Conservation (phyloP, 208 protist genomes). For the Leishmania guyanensis region DNA sequence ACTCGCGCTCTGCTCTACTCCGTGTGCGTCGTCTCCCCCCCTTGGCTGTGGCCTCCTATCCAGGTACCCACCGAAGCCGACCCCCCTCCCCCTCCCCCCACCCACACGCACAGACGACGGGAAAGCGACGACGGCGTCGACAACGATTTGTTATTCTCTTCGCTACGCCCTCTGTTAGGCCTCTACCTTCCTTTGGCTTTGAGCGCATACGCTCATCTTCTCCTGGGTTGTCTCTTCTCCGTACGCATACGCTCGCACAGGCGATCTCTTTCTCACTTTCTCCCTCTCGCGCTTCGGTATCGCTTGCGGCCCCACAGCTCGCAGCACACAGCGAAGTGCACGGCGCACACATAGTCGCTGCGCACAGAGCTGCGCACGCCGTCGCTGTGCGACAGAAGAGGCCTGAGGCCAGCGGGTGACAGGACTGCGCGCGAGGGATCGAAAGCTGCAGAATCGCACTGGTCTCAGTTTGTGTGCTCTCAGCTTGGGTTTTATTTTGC, state of each 20-base stretch:
- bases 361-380: not conserved
- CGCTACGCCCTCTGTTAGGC: not conserved
- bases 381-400: not conserved
- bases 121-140: not conserved
- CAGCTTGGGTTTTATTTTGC: not conserved
- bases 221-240: not conserved
- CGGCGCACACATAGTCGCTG: not conserved
- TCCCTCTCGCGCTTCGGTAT: too few relatives aligned
- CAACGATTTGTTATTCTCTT: not conserved
- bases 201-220: too few relatives aligned
- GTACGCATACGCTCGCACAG: not conserved
- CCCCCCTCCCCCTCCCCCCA: not conserved
- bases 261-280: not conserved
- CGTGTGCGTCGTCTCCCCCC: not conserved
- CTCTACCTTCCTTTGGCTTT: not conserved
- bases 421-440: not conserved
- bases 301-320: too few relatives aligned
- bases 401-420: not conserved
- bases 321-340: not conserved
- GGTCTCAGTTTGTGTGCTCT: not conserved
- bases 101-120: not conserved
- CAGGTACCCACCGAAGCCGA: too few relatives aligned
- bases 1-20: not conserved
- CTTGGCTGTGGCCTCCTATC: too few relatives aligned
- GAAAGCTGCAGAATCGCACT: not conserved